Evolutionary conservation across 2,329 filamentous ascomycete species (phyloP).

Genomic region (Helotiales sp.): DNA sequence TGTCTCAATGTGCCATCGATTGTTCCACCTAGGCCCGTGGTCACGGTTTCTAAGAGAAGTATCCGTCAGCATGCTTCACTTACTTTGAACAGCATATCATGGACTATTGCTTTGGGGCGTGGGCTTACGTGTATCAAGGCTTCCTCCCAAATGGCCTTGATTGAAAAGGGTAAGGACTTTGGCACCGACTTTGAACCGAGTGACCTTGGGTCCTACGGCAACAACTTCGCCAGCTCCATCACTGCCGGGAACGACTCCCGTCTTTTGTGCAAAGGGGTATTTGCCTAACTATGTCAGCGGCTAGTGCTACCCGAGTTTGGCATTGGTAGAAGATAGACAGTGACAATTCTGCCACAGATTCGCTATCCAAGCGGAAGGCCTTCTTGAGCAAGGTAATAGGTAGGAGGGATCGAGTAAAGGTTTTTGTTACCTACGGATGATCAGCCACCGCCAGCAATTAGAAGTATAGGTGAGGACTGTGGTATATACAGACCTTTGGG

Average conservation of each 20-base stretch:
- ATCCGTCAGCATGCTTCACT: no score
- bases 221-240: constrained; percentile 48
- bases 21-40: constrained; percentile 57
- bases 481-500: constrained; percentile 34
- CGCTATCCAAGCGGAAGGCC: no score
- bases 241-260: constrained; percentile 36
- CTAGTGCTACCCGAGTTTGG: background rate
- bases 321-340: background rate
- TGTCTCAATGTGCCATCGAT: constrained; percentile 50
- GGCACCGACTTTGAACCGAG: constrained; percentile 56
- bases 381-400: background rate
- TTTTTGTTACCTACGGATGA: background rate
- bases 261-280: constrained; percentile 30
- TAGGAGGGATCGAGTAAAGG: background rate
- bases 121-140: constrained; percentile 15
- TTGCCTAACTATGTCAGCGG: constrained; percentile 11
- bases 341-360: background rate
- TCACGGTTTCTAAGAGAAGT: constrained; percentile 17
- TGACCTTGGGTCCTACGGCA: constrained; percentile 54
- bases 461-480: background rate
- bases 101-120: no score
- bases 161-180: constrained; percentile 61
- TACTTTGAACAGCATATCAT: no score
- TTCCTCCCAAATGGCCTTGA: constrained; percentile 41
- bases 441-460: background rate